These are phyloP conservation scores for Macroventuria anomochaeta DNA, from an alignment of 2,329 filamentous ascomycete genomes.

Conservation along the genomic window DNA sequence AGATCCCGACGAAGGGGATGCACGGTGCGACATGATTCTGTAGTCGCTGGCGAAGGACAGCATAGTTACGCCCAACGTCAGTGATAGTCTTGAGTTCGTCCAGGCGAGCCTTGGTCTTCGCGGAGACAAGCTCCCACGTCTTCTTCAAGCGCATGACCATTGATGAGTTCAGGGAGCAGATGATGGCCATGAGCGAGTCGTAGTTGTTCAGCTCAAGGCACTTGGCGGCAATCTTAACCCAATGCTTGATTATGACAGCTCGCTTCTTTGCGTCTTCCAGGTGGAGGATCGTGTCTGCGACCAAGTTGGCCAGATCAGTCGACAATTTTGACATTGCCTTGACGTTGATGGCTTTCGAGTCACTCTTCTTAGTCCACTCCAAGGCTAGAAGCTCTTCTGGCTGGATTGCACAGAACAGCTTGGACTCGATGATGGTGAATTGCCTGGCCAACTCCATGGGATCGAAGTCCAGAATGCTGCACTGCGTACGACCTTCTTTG, in stretches of 20 bases:
- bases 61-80: conserved; percentile 90
- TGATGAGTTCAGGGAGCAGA: conserved; percentile 90
- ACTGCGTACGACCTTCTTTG: conserved; percentile 72
- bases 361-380: conserved; percentile 91
- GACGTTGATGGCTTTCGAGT: conserved; percentile 82
- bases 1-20: conserved; percentile 93
- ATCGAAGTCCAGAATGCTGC: conserved; percentile 88
- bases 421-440: conserved; percentile 89
- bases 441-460: conserved; percentile 89
- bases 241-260: conserved; percentile 90
- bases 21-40: conserved; percentile 89
- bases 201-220: conserved; percentile 94
- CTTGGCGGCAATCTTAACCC: conserved; percentile 91
- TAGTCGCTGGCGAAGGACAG: conserved; percentile 80
- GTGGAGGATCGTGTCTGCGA: conserved; percentile 89
- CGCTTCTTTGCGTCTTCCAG: conserved; percentile 92
- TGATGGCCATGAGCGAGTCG: conserved; percentile 94
- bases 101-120: conserved; percentile 80
- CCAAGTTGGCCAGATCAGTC: conserved; percentile 89
- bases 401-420: conserved; percentile 87
- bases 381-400: conserved; percentile 90
- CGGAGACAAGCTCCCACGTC: conserved; percentile 89
- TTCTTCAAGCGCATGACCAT: conserved; percentile 86
- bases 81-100: conserved; percentile 83
- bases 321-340: conserved; percentile 92